A percentile compares a stretch with the other conserved stretches of the same genome.
Conservation (phyloP, 2,329 filamentous ascomycete genomes). For the Alternaria sp. region DNA sequence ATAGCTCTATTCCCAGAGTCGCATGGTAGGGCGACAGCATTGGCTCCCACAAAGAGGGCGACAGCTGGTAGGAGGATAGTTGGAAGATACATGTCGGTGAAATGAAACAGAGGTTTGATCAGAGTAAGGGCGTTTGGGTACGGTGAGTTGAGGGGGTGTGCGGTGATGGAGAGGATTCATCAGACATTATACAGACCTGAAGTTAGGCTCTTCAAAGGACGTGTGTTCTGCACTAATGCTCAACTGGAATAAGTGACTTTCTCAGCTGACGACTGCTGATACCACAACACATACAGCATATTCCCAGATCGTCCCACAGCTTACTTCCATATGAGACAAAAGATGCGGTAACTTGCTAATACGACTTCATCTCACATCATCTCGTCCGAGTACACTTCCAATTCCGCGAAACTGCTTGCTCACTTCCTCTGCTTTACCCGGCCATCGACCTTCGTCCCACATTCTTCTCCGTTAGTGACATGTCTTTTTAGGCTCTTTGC, state of each 20-base stretch:
- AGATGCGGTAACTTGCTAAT: not conserved
- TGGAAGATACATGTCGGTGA: not conserved
- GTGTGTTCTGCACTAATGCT: not conserved
- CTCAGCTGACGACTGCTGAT: not conserved
- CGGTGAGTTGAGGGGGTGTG: rapidly evolving
- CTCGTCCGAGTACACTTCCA: rapidly evolving
- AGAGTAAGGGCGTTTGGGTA: not conserved
- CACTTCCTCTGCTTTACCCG: too few relatives aligned
- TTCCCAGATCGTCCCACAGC: rapidly evolving
- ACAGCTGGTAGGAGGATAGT: not conserved
- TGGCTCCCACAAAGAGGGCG: not conserved
- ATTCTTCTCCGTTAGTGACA: not conserved
- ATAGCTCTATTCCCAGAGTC: not conserved
- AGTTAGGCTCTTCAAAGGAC: not conserved
- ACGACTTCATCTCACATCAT: not conserved
- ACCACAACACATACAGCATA: not conserved
- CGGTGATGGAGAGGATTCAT: not conserved
- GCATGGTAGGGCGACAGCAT: not conserved
- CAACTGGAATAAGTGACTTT: not conserved
- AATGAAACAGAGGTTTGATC: not conserved
- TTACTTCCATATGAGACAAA: not conserved
- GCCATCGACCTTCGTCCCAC: not conserved
- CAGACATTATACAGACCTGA: not conserved
- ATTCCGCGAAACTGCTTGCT: not conserved
- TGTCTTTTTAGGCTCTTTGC: not conserved